Percentiles rank a stretch among this genome's conserved stretches.
These are phyloP conservation scores for Calocera viscosa DNA, from an alignment of 768 basidiomycete species.

Conservation along the genomic window DNA sequence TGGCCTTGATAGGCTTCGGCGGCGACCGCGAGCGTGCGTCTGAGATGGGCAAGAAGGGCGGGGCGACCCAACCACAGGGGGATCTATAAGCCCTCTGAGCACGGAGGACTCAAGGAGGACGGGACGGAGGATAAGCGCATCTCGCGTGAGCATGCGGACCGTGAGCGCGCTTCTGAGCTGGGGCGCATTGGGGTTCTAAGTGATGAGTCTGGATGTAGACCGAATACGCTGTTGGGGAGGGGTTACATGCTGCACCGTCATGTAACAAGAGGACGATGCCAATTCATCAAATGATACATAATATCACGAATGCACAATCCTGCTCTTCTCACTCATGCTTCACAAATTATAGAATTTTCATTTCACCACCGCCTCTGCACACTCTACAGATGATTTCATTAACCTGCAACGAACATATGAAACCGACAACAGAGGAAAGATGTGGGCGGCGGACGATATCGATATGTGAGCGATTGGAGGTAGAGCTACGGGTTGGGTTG, in stretches of 20 bases:
- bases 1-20: conserved; percentile 19
- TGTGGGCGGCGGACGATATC: not conserved
- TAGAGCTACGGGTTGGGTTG: too few relatives aligned
- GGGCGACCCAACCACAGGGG: conserved; percentile 18
- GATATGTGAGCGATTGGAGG: too few relatives aligned
- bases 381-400: not conserved
- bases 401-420: not conserved
- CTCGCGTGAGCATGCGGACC: conserved; percentile 25
- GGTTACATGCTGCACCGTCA: too few relatives aligned
- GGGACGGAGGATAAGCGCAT: conserved; percentile 26
- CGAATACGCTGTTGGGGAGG: not conserved
- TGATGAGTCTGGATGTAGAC: not conserved
- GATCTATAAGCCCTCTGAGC: conserved; percentile 27
- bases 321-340: too few relatives aligned
- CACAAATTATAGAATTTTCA: too few relatives aligned
- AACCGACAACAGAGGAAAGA: not conserved
- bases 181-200: conserved; percentile 12
- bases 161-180: conserved; percentile 14
- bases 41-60: conserved; percentile 16
- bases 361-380: not conserved
- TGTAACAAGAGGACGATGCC: too few relatives aligned
- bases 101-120: conserved; percentile 26
- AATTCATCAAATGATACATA: too few relatives aligned
- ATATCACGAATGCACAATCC: too few relatives aligned
- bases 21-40: conserved; percentile 15